These are phyloP conservation scores for Lanmaoa rubissima DNA, from an alignment of 768 basidiomycete genomes.

Conservation along the genomic window DNA sequence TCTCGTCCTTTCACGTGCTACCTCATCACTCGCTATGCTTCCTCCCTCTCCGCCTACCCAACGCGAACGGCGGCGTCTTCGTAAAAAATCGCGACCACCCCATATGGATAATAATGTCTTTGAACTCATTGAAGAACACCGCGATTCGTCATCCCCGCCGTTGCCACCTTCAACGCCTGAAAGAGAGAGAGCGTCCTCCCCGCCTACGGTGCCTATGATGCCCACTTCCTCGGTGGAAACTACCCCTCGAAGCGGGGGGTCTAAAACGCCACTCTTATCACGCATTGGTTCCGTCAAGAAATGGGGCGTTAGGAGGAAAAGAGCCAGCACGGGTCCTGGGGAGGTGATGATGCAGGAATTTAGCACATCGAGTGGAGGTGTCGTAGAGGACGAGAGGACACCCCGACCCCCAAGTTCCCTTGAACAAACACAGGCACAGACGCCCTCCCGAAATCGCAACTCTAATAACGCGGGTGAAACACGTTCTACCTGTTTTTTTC, in stretches of 20 bases:
- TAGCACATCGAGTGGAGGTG: conserved; percentile 2
- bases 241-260: conserved; percentile 29
- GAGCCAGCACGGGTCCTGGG: conserved; percentile 42
- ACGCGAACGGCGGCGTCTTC: conserved; percentile 57
- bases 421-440: conserved; percentile 13
- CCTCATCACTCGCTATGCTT: conserved; percentile 43
- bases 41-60: conserved; percentile 67
- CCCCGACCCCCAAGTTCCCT: conserved; percentile 31
- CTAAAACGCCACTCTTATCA: conserved; percentile 46
- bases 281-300: conserved; percentile 60
- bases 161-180: conserved; percentile 34
- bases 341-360: conserved; percentile 34
- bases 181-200: conserved; percentile 24
- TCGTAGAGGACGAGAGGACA: conserved; percentile 22
- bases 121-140: conserved; percentile 38
- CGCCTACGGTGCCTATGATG: conserved; percentile 8
- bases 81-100: conserved; percentile 77
- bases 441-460: conserved; percentile 24
- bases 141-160: conserved; percentile 29
- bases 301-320: conserved; percentile 48
- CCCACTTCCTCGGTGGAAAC: conserved; percentile 18
- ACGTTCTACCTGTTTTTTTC: conserved; percentile 51
- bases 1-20: conserved; percentile 42
- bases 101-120: conserved; percentile 47
- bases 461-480: conserved; percentile 8